A percentile compares a stretch with the other conserved stretches of the same genome.
Evolutionary conservation across 768 basidiomycete genomes (phyloP).

Genomic region (Leucogyrophana mollusca): DNA sequence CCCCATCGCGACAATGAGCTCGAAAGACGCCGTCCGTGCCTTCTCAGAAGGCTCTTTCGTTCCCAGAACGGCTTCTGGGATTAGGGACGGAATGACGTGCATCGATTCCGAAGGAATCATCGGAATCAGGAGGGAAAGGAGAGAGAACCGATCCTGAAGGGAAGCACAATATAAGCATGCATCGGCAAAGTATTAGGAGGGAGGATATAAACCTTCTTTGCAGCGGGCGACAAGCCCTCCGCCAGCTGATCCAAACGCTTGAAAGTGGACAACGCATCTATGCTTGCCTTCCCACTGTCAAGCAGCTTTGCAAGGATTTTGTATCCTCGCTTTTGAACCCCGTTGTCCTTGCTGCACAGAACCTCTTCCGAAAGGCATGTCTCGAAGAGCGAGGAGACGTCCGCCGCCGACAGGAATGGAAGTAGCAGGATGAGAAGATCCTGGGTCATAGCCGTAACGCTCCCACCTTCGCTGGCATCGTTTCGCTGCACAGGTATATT

Average conservation of each 20-base stretch:
- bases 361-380: constrained; percentile 68
- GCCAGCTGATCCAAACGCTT: constrained; percentile 63
- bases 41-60: constrained; percentile 98
- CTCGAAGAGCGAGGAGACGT: constrained; percentile 64
- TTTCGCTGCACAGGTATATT: constrained; percentile 32
- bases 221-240: constrained; percentile 70
- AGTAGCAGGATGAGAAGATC: constrained; percentile 87
- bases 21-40: constrained; percentile 85
- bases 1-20: constrained; percentile 88
- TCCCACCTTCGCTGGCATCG: constrained; percentile 36
- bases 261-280: constrained; percentile 59
- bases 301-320: constrained; percentile 77
- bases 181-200: not conserved
- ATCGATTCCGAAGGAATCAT: constrained; percentile 67
- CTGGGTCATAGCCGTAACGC: constrained; percentile 62
- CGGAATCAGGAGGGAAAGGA: constrained; percentile 70
- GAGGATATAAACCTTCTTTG: constrained; percentile 71
- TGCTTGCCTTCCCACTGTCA: constrained; percentile 56
- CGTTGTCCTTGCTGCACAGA: constrained; percentile 76
- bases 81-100: constrained; percentile 83
- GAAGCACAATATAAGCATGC: constrained; percentile 4
- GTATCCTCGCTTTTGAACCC: constrained; percentile 94
- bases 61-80: constrained; percentile 92
- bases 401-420: constrained; percentile 63
- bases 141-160: constrained; percentile 78